phyloP scores from a whole-genome alignment of 495 filamentous ascomycete species.

The Neurospora tetraspora region DNA sequence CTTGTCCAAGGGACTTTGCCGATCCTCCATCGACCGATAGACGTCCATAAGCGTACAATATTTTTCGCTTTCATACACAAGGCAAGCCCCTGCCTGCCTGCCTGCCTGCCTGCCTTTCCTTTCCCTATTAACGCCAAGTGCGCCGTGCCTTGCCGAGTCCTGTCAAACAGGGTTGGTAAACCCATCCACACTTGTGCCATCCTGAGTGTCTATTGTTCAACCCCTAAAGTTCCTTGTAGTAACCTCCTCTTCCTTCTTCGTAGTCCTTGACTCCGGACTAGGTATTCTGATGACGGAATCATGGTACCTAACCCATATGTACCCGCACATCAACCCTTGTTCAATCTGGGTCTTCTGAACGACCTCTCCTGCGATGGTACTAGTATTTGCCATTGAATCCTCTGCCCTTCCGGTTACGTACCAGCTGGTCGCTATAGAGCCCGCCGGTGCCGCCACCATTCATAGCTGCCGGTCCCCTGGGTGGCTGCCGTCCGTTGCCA shows the following conservation, averaged over 20 bases:
- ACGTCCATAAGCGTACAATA: neutral
- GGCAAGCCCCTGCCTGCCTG: neutral
- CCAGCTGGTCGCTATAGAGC: constrained; percentile 17
- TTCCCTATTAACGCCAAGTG: neutral
- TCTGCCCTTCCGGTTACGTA: constrained; percentile 25
- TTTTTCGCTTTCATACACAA: neutral
- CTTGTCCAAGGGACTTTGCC: neutral
- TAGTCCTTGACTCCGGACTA: neutral
- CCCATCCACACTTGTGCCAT: neutral
- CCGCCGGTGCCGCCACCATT: constrained; percentile 1
- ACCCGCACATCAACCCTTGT: neutral
- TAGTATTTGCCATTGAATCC: constrained; percentile 14
- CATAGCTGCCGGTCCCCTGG: constrained; percentile 5
- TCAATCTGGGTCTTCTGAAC: neutral
- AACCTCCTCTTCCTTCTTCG: neutral
- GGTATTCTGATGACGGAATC: neutral
- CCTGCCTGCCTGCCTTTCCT: neutral
- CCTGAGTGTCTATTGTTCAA: neutral
- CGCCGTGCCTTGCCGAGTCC: neutral
- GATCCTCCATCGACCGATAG: neutral
- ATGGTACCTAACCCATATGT: neutral
- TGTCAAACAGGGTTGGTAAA: neutral
- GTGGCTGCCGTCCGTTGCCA: constrained; percentile 9
- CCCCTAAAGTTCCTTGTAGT: neutral
- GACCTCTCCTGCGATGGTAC: neutral